Percentiles rank a stretch among this genome's conserved stretches.
Conservation (phyloP, 768 basidiomycete genomes). For the Phaffia tasmanica region DNA sequence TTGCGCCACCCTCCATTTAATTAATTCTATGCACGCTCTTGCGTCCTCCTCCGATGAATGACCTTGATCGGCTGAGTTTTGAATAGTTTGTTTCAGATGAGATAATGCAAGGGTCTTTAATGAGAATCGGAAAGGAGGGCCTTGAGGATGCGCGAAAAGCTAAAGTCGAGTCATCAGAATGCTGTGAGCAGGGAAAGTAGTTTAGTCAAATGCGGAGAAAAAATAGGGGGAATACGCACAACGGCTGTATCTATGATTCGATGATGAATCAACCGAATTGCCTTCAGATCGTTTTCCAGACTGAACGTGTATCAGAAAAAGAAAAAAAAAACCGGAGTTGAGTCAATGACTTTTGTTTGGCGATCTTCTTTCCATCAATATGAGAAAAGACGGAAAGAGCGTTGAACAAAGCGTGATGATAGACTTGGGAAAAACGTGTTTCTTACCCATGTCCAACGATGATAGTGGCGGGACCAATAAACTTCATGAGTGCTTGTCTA, state of each 20-base stretch:
- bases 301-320: constrained; percentile 44
- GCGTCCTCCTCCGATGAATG: constrained; percentile 17
- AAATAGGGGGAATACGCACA: constrained; percentile 29
- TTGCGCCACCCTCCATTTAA: background rate
- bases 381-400: no score
- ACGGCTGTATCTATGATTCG: constrained; percentile 76
- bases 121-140: constrained; percentile 63
- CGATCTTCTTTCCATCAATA: no score
- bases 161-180: background rate
- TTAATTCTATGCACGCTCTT: constrained; percentile 8
- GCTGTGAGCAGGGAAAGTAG: background rate
- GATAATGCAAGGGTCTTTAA: constrained; percentile 51
- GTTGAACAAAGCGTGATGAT: background rate
- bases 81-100: constrained; percentile 51
- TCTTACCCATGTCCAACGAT: constrained; percentile 54
- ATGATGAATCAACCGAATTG: constrained; percentile 73
- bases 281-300: constrained; percentile 86
- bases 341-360: no score
- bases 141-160: constrained; percentile 74
- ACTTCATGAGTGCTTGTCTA: constrained; percentile 54
- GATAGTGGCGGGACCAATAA: constrained; percentile 70
- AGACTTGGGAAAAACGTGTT: background rate
- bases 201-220: background rate
- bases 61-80: constrained; percentile 50
- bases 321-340: background rate